A percentile compares a stretch with the other conserved stretches of the same genome.
Evolutionary conservation across 495 filamentous ascomycete species (phyloP).

Genomic region (Talaromyces stipitatus): DNA sequence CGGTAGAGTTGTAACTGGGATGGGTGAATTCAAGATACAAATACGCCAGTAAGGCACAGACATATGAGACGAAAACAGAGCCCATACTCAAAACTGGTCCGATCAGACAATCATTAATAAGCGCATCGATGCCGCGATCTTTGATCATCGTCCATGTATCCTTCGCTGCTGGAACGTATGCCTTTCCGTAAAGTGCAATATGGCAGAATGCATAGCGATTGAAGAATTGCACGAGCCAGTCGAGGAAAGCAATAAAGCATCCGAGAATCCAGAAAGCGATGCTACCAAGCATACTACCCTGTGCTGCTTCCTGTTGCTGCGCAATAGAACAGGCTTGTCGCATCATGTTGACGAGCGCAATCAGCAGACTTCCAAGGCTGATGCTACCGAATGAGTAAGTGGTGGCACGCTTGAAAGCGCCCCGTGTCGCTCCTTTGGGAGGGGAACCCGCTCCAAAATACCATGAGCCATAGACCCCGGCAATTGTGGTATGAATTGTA

Average conservation of each 20-base stretch:
- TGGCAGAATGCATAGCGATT: slow-evolving; percentile 83
- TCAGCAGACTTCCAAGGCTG: slow-evolving; percentile 72
- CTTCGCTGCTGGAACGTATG: slow-evolving; percentile 77
- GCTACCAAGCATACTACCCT: slow-evolving; percentile 61
- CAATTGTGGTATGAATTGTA: slow-evolving; percentile 79
- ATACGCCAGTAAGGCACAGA: slow-evolving; percentile 74
- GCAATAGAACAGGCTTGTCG: slow-evolving; percentile 70
- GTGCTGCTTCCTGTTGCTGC: slow-evolving; percentile 50
- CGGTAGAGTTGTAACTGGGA: slow-evolving; percentile 66
- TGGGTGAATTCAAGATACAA: slow-evolving; percentile 74
- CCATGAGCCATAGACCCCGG: slow-evolving; percentile 87
- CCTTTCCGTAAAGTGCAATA: slow-evolving; percentile 85
- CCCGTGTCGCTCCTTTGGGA: slow-evolving; percentile 67
- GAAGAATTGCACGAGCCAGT: slow-evolving; percentile 70
- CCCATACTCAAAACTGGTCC: slow-evolving; percentile 87
- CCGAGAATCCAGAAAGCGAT: slow-evolving; percentile 64
- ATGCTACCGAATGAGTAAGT: slow-evolving; percentile 93
- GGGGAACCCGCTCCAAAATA: slow-evolving; percentile 69
- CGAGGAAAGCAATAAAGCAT: slow-evolving; percentile 68
- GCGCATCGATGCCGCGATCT: slow-evolving; percentile 80
- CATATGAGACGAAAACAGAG: slow-evolving; percentile 72
- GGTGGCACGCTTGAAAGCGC: slow-evolving; percentile 61
- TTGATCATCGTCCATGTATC: slow-evolving; percentile 88
- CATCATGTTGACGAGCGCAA: slow-evolving; percentile 81
- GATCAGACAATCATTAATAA: slow-evolving; percentile 86